A percentile compares a stretch with the other conserved stretches of the same genome.
Evolutionary conservation across 1,284 basidiomycete genomes (phyloP).

Genomic region (Tilletia caries): DNA sequence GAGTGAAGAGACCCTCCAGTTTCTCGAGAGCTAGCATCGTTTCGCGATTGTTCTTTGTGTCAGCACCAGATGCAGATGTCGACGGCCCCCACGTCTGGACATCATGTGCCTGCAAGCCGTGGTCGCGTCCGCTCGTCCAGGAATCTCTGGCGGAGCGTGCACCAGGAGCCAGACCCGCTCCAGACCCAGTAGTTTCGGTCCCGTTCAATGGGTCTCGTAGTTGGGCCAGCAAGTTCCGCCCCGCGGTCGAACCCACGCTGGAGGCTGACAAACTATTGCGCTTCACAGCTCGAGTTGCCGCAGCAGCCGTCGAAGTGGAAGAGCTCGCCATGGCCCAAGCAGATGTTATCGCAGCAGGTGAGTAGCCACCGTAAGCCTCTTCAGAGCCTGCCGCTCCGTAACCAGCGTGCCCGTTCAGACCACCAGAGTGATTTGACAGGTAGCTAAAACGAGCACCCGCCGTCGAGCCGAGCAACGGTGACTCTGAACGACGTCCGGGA

Average conservation of each 20-base stretch:
- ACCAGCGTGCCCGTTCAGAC: neutral
- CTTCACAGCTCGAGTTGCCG: conserved; percentile 7
- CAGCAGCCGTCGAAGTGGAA: neutral
- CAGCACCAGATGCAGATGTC: neutral
- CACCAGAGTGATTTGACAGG: neutral
- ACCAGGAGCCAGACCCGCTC: conserved; percentile 3
- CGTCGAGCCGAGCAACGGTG: neutral
- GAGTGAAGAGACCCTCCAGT: conserved; percentile 5
- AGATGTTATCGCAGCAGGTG: neutral
- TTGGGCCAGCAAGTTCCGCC: conserved; percentile 1
- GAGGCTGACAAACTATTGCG: neutral
- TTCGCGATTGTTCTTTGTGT: neutral
- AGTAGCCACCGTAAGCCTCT: neutral
- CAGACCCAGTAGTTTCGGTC: neutral
- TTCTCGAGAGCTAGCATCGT: conserved; percentile 12
- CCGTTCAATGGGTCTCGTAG: neutral
- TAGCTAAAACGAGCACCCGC: neutral
- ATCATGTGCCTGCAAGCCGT: neutral
- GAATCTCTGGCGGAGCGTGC: neutral
- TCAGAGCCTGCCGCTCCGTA: neutral
- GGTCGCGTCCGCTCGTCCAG: conserved; percentile 11
- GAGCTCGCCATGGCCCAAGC: conserved; percentile 4
- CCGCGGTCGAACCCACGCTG: neutral
- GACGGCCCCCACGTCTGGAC: neutral
- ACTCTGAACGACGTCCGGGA: neutral